Base-by-base conservation (phyloP, 2,329 filamentous ascomycete species). In the Scopulariopsis brevicaulis region DNA sequence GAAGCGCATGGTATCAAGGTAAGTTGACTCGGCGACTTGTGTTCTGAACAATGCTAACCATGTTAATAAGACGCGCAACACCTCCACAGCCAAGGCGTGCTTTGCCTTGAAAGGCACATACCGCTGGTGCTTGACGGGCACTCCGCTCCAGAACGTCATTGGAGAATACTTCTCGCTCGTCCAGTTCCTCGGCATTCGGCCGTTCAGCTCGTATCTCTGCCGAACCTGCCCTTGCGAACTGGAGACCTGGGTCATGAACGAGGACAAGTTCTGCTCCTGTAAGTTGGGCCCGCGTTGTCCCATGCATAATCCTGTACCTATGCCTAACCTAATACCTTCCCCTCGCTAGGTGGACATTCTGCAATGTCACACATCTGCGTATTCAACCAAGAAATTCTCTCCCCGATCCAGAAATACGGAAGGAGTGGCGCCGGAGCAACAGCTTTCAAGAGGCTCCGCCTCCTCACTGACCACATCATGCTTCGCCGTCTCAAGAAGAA, bases 131-230 rank as follows among this genome's bases (percentile, higher is more conserved):
- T 77, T 99, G 60, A 94, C 89, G 18, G 94, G 94, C 10, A 99
- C 94, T 1, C 94, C 94, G 0, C 83, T 99, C 1, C 94, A 99
- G 70, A 99, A 97, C 67, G 87, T 93, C 57, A 97, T 97, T 63
- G 93, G 94, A 66, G 93, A 97, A 69, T 95, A 96, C 70, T 96
- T 97, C 73, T 97, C 93, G 0, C 77, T 97, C 24, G 78, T 99
- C 58, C 87, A 94, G 2, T 99, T 99, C 71, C 80, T 99, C 34
- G 88, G 96, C 68, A 80, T 96, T 40, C 80, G 82, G 10, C 93
- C 93, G 0, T 97, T 96, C 69, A 87, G 93, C 8, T 91, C 90
- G 63, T 99, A 99, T 68, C 87, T 96, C 63, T 99, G 94, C 78
- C 94, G 93, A 68, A 79, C 84, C 59, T 99, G 94, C 68, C 70